phyloP scores from a whole-genome alignment of 441 rosid species.

The Codiaeum variegatum region DNA sequence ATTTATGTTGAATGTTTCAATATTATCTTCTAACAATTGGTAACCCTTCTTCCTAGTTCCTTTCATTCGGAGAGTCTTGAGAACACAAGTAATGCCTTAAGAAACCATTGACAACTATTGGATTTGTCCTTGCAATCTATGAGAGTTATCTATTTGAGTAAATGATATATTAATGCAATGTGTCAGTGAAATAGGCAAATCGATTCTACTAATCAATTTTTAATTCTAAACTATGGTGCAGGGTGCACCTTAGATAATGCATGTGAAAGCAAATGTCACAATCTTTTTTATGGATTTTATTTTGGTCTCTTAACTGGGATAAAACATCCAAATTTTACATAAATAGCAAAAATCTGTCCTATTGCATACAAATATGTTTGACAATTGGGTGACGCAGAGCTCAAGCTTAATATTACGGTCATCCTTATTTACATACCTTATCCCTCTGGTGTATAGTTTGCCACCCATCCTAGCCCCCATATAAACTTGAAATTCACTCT shows the following conservation, averaged over 20 bases:
- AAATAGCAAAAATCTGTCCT: neutral
- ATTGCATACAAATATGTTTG: neutral
- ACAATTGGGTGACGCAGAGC: neutral
- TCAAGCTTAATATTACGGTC: neutral
- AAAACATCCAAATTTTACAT: neutral
- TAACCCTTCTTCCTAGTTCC: too few species aligned
- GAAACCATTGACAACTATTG: neutral
- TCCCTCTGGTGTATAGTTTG: too few species aligned
- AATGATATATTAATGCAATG: neutral
- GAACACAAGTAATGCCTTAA: neutral
- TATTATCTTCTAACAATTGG: neutral
- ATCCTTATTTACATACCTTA: too few species aligned
- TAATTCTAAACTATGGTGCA: neutral
- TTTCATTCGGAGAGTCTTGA: neutral
- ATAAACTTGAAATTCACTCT: too few species aligned
- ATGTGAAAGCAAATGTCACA: neutral
- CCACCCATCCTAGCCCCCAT: too few species aligned
- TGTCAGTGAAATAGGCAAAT: neutral
- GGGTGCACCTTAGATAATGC: too few species aligned
- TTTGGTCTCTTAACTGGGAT: constrained; percentile 4
- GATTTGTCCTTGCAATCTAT: neutral
- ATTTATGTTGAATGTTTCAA: neutral
- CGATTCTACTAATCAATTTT: neutral
- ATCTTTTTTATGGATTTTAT: neutral
- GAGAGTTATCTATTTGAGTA: neutral